phyloP scores from a whole-genome alignment of 106 monocot species.

The Dioscorea alata region DNA sequence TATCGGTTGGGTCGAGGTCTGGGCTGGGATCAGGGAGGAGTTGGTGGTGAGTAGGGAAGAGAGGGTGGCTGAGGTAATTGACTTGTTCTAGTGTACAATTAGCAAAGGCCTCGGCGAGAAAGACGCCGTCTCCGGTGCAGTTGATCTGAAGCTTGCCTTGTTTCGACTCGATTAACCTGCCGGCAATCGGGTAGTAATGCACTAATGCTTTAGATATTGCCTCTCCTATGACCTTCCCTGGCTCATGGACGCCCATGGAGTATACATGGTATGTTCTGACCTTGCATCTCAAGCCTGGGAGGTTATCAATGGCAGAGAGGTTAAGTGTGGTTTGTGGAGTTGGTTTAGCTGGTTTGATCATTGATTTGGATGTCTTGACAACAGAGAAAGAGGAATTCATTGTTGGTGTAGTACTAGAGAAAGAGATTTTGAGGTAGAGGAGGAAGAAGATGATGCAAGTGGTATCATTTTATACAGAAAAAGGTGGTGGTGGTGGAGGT shows the following conservation, averaged over 20 bases:
- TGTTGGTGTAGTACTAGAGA: neutral
- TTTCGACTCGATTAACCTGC: slow-evolving; percentile 9
- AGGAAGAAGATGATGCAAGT: too few species aligned
- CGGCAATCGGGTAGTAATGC: slow-evolving; percentile 35
- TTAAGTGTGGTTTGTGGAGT: slow-evolving; percentile 3
- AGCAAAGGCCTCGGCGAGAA: slow-evolving; percentile 23
- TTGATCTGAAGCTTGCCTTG: slow-evolving; percentile 19
- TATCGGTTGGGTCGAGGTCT: neutral
- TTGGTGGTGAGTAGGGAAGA: slow-evolving; percentile 17
- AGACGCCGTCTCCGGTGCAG: slow-evolving; percentile 35
- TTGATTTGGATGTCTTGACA: neutral
- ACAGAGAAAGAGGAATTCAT: slow-evolving; percentile 2
- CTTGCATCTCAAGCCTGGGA: neutral
- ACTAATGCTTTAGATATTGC: slow-evolving; percentile 29
- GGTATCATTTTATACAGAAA: too few species aligned
- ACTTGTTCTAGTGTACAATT: slow-evolving; percentile 18
- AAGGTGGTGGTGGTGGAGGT: too few species aligned
- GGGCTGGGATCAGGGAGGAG: slow-evolving; percentile 23
- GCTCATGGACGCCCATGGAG: slow-evolving; percentile 9
- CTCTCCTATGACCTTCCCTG: slow-evolving; percentile 13
- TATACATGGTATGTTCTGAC: slow-evolving; percentile 23
- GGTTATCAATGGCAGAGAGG: slow-evolving; percentile 7
- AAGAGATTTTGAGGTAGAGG: too few species aligned
- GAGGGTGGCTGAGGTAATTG: slow-evolving; percentile 27
- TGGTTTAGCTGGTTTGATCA: slow-evolving; percentile 2